A percentile compares a stretch with the other conserved stretches of the same genome.
phyloP scores from a whole-genome alignment of 1,284 basidiomycete species.

The Lentinula novae-zelandiae region DNA sequence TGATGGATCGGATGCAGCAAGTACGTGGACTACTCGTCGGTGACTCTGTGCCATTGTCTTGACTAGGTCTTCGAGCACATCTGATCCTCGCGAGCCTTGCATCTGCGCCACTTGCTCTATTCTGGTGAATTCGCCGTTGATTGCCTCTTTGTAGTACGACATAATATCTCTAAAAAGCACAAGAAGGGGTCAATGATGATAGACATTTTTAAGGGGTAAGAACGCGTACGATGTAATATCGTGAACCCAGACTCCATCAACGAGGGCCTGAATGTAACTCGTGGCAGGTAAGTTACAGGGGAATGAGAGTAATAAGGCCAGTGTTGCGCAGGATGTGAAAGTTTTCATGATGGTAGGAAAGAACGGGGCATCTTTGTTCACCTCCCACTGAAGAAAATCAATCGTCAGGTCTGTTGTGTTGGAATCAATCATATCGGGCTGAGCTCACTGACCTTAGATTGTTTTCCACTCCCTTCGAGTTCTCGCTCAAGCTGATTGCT shows the following conservation, averaged over 20 bases:
- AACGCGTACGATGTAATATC: background rate
- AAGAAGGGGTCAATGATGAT: background rate
- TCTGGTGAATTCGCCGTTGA: background rate
- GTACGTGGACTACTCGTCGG: background rate
- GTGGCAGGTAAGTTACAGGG: background rate
- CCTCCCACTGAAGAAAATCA: background rate
- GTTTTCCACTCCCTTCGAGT: background rate
- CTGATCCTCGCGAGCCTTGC: background rate
- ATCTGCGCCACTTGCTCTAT: background rate
- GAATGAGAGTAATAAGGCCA: background rate
- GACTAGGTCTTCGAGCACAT: background rate
- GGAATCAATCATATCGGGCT: background rate
- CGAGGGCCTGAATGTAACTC: background rate
- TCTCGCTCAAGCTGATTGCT: background rate
- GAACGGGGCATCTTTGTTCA: background rate
- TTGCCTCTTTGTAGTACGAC: conserved; percentile 3
- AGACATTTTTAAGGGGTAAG: background rate
- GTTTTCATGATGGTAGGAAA: conserved; percentile 1
- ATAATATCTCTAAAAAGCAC: background rate
- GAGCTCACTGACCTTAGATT: background rate
- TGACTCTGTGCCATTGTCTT: background rate
- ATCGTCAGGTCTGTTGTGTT: background rate
- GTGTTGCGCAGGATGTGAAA: background rate
- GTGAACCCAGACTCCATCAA: conserved; percentile 1
- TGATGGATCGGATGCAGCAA: background rate